Percentiles rank a stretch among this genome's conserved stretches.
Evolutionary conservation across 1,139 yeast genomes (phyloP).

Genomic region (Sugiyamaella sp.): DNA sequence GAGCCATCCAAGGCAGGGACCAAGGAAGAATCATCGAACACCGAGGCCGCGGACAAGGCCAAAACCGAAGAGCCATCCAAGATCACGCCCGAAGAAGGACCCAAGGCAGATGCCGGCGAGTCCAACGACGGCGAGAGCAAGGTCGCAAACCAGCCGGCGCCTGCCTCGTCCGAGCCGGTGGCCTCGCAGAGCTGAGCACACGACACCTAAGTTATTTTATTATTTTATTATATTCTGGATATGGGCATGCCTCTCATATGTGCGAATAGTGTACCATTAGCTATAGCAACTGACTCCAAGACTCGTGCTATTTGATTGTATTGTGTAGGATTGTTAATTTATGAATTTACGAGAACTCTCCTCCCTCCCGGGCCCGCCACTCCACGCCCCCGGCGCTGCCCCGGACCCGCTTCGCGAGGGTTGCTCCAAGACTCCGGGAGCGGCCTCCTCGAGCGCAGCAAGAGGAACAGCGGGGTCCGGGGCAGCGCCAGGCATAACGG

Average conservation of each 20-base stretch:
- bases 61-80: neutral
- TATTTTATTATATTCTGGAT: constrained; percentile 1
- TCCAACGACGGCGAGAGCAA: neutral
- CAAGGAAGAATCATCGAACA: constrained; percentile 7
- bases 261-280: constrained; percentile 11
- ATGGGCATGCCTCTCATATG: constrained; percentile 7
- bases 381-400: too few relatives aligned
- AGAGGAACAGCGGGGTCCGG: too few relatives aligned
- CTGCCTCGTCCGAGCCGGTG: constrained; percentile 7
- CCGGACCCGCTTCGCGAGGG: too few relatives aligned
- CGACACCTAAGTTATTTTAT: neutral
- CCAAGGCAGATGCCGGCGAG: too few relatives aligned
- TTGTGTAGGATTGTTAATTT: constrained; percentile 2
- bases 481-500: too few relatives aligned
- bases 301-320: neutral
- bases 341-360: constrained; percentile 1
- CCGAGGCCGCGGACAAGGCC: neutral
- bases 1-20: neutral
- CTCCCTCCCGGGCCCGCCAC: too few relatives aligned
- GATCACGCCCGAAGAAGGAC: too few relatives aligned
- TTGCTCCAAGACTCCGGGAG: too few relatives aligned
- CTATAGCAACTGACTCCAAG: neutral
- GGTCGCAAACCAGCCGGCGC: neutral
- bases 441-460: too few relatives aligned
- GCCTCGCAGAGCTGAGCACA: constrained; percentile 7